phyloP scores from a whole-genome alignment of 352 stramenopile species.

The Pythium folliculosum region DNA sequence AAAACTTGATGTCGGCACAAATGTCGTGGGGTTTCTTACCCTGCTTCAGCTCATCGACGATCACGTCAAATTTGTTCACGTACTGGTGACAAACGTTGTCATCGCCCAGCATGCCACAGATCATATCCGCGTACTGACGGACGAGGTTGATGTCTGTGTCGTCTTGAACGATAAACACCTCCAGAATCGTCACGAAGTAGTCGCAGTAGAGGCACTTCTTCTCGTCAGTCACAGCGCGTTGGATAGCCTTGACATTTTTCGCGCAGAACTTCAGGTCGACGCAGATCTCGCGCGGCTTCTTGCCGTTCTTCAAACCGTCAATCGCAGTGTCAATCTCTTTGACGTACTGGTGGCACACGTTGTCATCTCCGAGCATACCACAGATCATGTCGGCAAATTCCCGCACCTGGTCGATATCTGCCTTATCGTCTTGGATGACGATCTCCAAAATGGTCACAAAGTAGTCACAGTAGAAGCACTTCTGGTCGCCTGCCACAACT shows the following conservation, averaged over 20 bases:
- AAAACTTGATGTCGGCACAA: conserved; percentile 56
- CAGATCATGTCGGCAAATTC: conserved; percentile 78
- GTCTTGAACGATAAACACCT: conserved; percentile 60
- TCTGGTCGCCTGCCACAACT: conserved; percentile 29
- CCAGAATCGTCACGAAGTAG: conserved; percentile 60
- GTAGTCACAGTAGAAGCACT: conserved; percentile 70
- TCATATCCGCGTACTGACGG: conserved; percentile 72
- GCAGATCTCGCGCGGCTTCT: conserved; percentile 67
- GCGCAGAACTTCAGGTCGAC: conserved; percentile 19
- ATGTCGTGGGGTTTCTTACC: conserved; percentile 66
- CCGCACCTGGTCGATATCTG: conserved; percentile 57
- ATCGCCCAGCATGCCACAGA: conserved; percentile 65
- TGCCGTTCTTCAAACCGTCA: conserved; percentile 56
- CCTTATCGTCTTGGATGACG: conserved; percentile 53
- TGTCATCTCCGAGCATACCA: conserved; percentile 61
- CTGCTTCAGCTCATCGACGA: conserved; percentile 63
- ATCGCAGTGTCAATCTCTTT: conserved; percentile 64
- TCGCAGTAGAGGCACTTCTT: conserved; percentile 70
- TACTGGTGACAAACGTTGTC: conserved; percentile 70
- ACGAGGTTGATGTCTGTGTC: conserved; percentile 54
- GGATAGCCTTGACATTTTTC: not conserved
- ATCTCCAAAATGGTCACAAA: conserved; percentile 61
- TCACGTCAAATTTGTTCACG: conserved; percentile 59
- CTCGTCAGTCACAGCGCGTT: conserved; percentile 18
- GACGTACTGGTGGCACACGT: conserved; percentile 65